These are phyloP conservation scores for Linaria vulgaris DNA, from an alignment of 257 asterid species.

Conservation along the genomic window DNA sequence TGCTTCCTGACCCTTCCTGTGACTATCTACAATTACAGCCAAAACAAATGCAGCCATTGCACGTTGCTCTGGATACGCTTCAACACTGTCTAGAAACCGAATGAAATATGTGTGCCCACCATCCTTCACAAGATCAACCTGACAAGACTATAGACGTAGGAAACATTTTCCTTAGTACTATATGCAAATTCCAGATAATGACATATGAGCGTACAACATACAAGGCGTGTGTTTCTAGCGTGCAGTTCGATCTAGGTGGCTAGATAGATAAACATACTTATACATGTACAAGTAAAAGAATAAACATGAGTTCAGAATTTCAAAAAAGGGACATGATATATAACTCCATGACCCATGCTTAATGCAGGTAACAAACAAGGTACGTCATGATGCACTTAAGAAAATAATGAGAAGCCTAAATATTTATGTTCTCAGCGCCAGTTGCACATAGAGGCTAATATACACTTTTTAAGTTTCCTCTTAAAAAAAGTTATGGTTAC, in stretches of 20 bases:
- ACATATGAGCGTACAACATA: not conserved
- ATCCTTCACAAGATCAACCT: constrained; percentile 99
- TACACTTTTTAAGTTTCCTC: not conserved
- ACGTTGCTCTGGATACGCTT: constrained; percentile 98
- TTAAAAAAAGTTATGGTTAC: not conserved
- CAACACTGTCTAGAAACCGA: constrained; percentile 88
- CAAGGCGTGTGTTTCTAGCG: not conserved
- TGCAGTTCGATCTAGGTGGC: constrained; percentile 3
- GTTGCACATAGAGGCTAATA: too few species aligned
- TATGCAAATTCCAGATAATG: not conserved
- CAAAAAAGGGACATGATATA: too few species aligned
- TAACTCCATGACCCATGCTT: too few species aligned
- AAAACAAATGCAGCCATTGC: constrained; percentile 99
- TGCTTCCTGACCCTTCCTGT: constrained; percentile 90
- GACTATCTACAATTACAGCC: constrained; percentile 97
- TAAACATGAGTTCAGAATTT: not conserved
- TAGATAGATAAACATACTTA: not conserved
- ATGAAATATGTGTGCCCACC: constrained; percentile 89
- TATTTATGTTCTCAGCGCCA: not conserved
- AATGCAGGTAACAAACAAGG: too few species aligned
- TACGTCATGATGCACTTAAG: not conserved
- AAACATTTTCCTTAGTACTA: not conserved
- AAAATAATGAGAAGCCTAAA: not conserved
- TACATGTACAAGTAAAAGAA: not conserved
- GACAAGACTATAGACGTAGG: constrained; percentile 71